phyloP scores from a whole-genome alignment of 2,329 filamentous ascomycete species.

The Berkeleyomyces rouxiae region DNA sequence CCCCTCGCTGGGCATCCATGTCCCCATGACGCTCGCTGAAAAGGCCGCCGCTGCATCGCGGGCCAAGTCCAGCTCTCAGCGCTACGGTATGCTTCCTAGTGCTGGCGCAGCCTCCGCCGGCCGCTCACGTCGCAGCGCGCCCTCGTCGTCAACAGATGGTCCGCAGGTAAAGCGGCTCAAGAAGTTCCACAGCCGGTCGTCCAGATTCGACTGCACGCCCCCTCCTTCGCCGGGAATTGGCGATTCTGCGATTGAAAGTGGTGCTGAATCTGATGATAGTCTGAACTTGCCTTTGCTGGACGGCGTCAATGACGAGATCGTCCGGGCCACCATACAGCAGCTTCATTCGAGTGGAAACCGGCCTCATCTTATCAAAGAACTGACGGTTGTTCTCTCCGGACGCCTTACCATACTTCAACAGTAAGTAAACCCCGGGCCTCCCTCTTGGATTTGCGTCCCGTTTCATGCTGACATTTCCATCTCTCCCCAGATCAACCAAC shows the following conservation, averaged over 20 bases:
- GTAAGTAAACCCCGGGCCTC: constrained; percentile 39
- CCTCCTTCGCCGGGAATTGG: constrained; percentile 25
- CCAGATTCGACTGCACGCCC: constrained; percentile 53
- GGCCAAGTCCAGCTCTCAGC: not conserved
- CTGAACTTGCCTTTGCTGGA: constrained; percentile 56
- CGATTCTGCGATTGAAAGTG: constrained; percentile 52
- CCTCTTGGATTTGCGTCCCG: not conserved
- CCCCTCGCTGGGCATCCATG: constrained; percentile 79
- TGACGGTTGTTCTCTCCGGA: constrained; percentile 62
- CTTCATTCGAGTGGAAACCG: constrained; percentile 80
- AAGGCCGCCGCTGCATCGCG: constrained; percentile 32
- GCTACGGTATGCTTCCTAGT: constrained; percentile 15
- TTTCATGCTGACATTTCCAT: constrained; percentile 12
- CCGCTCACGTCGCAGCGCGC: constrained; percentile 15
- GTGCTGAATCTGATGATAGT: constrained; percentile 90
- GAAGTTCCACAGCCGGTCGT: not conserved
- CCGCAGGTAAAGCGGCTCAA: constrained; percentile 49
- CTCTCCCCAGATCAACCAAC: constrained; percentile 63
- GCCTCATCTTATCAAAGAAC: constrained; percentile 86
- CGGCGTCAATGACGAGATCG: constrained; percentile 85
- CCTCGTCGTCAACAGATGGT: constrained; percentile 18
- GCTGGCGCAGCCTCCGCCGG: constrained; percentile 17
- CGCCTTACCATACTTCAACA: constrained; percentile 75
- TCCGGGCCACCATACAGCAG: constrained; percentile 76
- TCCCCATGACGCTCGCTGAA: constrained; percentile 50